Evolutionary conservation across 83 land plant genomes (phyloP).

Genomic region (Isoetes engelmannii): DNA sequence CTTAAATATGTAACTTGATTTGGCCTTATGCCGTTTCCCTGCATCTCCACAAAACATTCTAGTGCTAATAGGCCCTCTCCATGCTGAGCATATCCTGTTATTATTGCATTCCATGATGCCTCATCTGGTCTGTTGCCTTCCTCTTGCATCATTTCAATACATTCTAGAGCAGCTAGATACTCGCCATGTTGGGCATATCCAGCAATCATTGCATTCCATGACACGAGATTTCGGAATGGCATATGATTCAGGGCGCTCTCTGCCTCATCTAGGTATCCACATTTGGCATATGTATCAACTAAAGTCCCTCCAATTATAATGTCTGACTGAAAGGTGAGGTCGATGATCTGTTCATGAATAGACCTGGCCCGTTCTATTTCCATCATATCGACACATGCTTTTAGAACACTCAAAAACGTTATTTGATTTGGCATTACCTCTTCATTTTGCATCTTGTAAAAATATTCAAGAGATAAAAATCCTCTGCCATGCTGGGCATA

Average conservation of each 20-base stretch:
- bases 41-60: neutral
- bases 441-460: neutral
- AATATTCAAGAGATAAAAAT: neutral
- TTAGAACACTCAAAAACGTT: neutral
- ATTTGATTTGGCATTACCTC: neutral
- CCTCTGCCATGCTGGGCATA: neutral
- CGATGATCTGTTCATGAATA: neutral
- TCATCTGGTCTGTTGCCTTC: neutral
- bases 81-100: neutral
- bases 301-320: neutral
- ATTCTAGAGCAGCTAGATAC: too few relatives aligned
- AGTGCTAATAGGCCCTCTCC: neutral
- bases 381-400: neutral
- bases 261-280: neutral
- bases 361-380: neutral
- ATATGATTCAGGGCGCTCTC: neutral
- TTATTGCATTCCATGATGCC: conserved; percentile 7
- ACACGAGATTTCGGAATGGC: neutral
- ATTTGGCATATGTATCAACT: neutral
- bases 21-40: neutral
- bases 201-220: too few relatives aligned
- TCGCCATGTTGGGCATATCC: too few relatives aligned
- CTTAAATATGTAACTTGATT: neutral
- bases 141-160: too few relatives aligned
- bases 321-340: neutral